A percentile compares a stretch with the other conserved stretches of the same genome.
Evolutionary conservation across 2,329 filamentous ascomycete genomes (phyloP).

Genomic region (Periconia sp.): DNA sequence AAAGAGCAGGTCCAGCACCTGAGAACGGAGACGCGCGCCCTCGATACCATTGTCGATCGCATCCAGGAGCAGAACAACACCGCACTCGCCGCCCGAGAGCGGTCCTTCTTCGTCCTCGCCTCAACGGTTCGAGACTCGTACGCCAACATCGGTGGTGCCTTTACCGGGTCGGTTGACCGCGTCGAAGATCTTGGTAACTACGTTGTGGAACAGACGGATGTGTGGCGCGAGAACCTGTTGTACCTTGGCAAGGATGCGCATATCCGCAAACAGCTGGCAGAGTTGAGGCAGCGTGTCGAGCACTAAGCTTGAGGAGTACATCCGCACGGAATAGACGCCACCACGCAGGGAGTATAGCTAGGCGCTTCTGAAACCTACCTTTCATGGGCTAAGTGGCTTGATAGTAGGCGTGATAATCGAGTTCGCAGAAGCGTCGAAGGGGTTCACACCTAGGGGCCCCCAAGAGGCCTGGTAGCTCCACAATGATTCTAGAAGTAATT

Average conservation of each 20-base stretch:
- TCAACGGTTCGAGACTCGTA: slow-evolving; percentile 76
- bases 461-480: too few relatives aligned
- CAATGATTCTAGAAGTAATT: too few relatives aligned
- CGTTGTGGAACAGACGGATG: slow-evolving; percentile 65
- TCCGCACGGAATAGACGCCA: slow-evolving; percentile 84
- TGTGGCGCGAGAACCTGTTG: slow-evolving; percentile 66
- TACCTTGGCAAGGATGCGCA: slow-evolving; percentile 62
- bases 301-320: slow-evolving; percentile 77
- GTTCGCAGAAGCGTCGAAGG: too few relatives aligned
- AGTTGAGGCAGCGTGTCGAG: slow-evolving; percentile 71
- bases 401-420: too few relatives aligned
- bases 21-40: slow-evolving; percentile 82
- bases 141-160: slow-evolving; percentile 70
- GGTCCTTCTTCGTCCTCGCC: slow-evolving; percentile 70
- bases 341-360: slow-evolving; percentile 81
- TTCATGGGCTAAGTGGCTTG: too few relatives aligned
- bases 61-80: slow-evolving; percentile 80
- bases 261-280: slow-evolving; percentile 71
- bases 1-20: slow-evolving; percentile 88
- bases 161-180: slow-evolving; percentile 71
- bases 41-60: slow-evolving; percentile 88
- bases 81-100: slow-evolving; percentile 73
- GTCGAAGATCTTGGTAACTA: slow-evolving; percentile 71
- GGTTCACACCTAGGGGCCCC: too few relatives aligned
- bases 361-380: too few relatives aligned